Evolutionary conservation across 140 eudicot genomes (phyloP).

Genomic region (Bidens hawaiensis): DNA sequence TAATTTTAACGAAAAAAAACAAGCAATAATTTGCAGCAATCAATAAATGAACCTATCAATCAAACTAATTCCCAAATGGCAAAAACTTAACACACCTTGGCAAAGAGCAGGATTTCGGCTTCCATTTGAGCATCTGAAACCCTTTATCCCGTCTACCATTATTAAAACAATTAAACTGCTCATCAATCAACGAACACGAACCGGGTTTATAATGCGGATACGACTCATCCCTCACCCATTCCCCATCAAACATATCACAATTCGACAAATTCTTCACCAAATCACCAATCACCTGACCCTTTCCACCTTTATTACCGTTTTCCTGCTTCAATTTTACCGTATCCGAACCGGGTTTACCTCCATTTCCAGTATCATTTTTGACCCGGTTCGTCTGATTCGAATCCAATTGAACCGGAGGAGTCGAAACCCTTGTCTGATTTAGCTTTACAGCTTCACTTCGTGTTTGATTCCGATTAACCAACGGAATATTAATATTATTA

Average conservation of each 20-base stretch:
- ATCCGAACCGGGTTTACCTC: too few relatives aligned
- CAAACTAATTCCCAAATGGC: too few relatives aligned
- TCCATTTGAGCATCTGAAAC: constrained; percentile 68
- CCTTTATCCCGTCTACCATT: constrained; percentile 90
- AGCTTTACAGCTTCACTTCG: too few relatives aligned
- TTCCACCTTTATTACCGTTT: too few relatives aligned
- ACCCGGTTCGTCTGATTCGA: constrained; percentile 17
- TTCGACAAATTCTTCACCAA: constrained; percentile 44
- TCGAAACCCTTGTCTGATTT: constrained; percentile 19
- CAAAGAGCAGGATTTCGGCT: constrained; percentile 72
- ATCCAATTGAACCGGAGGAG: constrained; percentile 14
- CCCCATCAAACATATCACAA: constrained; percentile 78
- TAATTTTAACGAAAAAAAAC: too few relatives aligned
- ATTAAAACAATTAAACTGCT: constrained; percentile 61
- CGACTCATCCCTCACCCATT: constrained; percentile 82
- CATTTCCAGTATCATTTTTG: too few relatives aligned
- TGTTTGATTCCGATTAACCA: too few relatives aligned
- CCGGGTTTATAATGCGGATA: constrained; percentile 85
- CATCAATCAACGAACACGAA: constrained; percentile 80
- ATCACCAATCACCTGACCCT: constrained; percentile 30
- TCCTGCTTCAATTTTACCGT: too few relatives aligned
- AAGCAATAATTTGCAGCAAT: too few relatives aligned
- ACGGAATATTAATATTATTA: too few relatives aligned
- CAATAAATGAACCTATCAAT: too few relatives aligned
- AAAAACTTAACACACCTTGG: constrained; percentile 62